Percentiles rank a stretch among this genome's conserved stretches.
These are phyloP conservation scores for Malus hybrid DNA, from an alignment of 331 rosid species.

Conservation along the genomic window DNA sequence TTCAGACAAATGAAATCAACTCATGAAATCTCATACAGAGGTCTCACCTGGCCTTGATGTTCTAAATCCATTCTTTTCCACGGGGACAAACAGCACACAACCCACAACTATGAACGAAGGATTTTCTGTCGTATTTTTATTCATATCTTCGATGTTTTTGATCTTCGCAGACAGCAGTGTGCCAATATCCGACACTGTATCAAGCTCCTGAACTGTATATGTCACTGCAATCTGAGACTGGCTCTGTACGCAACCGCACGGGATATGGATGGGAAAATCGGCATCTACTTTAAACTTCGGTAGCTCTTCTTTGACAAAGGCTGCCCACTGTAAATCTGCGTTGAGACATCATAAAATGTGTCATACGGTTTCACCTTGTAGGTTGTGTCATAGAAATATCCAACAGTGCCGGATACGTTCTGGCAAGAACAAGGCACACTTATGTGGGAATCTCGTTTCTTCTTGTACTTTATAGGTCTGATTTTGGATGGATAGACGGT, in stretches of 20 bases:
- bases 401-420: slow-evolving; percentile 17
- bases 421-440: slow-evolving; percentile 60
- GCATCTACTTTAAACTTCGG: not conserved
- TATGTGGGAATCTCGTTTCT: slow-evolving; percentile 45
- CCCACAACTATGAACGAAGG: slow-evolving; percentile 24
- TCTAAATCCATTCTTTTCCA: slow-evolving; percentile 38
- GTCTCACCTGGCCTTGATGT: slow-evolving; percentile 26
- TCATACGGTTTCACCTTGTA: slow-evolving; percentile 32
- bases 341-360: slow-evolving; percentile 20
- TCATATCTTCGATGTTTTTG: slow-evolving; percentile 28
- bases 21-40: not conserved
- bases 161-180: slow-evolving; percentile 26
- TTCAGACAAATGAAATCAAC: not conserved
- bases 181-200: slow-evolving; percentile 42
- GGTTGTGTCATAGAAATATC: slow-evolving; percentile 46
- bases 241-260: slow-evolving; percentile 59
- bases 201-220: slow-evolving; percentile 53
- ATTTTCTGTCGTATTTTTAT: slow-evolving; percentile 23
- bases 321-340: slow-evolving; percentile 48
- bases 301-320: slow-evolving; percentile 8
- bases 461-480: slow-evolving; percentile 16
- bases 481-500: slow-evolving; percentile 33
- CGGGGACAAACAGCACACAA: slow-evolving; percentile 67
- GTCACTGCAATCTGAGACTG: slow-evolving; percentile 58
- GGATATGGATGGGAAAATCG: slow-evolving; percentile 34